These are phyloP conservation scores for Solanum pennellii DNA, from an alignment of 257 asterid species.

Conservation along the genomic window DNA sequence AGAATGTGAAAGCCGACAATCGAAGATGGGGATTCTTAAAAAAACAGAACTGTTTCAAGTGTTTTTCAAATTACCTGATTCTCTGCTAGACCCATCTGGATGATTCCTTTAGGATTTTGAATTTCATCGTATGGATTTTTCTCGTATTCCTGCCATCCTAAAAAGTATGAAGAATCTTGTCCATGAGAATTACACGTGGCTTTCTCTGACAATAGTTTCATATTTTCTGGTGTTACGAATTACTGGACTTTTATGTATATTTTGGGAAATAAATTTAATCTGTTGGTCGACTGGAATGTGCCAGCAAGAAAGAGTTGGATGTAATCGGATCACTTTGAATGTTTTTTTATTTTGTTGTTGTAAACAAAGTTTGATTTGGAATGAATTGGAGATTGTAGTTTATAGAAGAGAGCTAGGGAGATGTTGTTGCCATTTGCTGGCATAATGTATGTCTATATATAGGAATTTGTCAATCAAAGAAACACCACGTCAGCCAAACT, in stretches of 20 bases:
- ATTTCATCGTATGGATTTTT: conserved; percentile 40
- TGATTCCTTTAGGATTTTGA: conserved; percentile 44
- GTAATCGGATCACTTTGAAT: neutral
- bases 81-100: conserved; percentile 65
- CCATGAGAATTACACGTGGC: conserved; percentile 49
- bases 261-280: neutral
- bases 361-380: neutral
- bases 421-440: neutral
- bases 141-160: conserved; percentile 65
- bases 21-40: neutral
- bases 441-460: conserved; percentile 4
- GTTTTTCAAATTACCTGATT: conserved; percentile 23
- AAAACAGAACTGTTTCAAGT: neutral
- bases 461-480: conserved; percentile 1
- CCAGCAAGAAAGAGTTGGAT: neutral
- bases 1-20: neutral
- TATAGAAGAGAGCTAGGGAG: neutral
- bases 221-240: neutral
- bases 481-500: neutral
- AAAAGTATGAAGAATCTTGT: conserved; percentile 58
- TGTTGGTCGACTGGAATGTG: neutral
- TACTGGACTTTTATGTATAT: neutral
- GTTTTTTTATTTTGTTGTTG: neutral
- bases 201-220: conserved; percentile 37
- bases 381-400: neutral